These are phyloP conservation scores for Oryza punctata DNA, from an alignment of 176 grass and related monocot genomes.

Conservation along the genomic window DNA sequence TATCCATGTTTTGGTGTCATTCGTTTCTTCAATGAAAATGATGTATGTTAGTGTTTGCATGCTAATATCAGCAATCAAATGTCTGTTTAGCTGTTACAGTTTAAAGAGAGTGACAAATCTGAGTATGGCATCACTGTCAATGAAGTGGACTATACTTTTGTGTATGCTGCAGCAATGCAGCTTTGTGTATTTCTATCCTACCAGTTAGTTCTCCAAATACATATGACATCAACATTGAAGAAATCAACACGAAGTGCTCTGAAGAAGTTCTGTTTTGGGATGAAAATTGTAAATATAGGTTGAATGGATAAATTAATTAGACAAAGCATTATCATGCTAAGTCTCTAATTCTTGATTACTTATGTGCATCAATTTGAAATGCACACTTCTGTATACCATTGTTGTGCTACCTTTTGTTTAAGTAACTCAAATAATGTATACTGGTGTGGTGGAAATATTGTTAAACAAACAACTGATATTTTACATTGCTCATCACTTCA, in stretches of 20 bases:
- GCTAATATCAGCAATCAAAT: conserved; percentile 20
- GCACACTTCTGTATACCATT: neutral
- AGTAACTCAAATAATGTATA: neutral
- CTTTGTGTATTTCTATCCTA: neutral
- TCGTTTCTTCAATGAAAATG: conserved; percentile 20
- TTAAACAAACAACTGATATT: neutral
- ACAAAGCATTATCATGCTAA: neutral
- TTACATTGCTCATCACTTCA: neutral
- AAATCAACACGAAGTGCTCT: neutral
- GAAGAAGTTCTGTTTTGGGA: neutral
- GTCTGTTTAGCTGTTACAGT: conserved; percentile 21
- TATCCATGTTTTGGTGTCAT: neutral
- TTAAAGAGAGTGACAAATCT: neutral
- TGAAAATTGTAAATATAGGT: neutral
- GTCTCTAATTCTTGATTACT: neutral
- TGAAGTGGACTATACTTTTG: neutral
- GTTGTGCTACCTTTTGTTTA: neutral
- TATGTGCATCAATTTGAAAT: neutral
- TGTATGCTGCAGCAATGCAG: neutral
- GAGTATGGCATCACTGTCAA: neutral
- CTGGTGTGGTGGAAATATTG: neutral
- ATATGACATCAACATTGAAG: neutral
- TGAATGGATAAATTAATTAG: neutral
- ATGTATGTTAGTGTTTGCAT: neutral
- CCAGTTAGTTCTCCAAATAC: neutral